Evolutionary conservation across 176 grass and related monocot species (phyloP), one percentile per base, ranked within the genome.

Genomic region (Hordeum marinum): DNA sequence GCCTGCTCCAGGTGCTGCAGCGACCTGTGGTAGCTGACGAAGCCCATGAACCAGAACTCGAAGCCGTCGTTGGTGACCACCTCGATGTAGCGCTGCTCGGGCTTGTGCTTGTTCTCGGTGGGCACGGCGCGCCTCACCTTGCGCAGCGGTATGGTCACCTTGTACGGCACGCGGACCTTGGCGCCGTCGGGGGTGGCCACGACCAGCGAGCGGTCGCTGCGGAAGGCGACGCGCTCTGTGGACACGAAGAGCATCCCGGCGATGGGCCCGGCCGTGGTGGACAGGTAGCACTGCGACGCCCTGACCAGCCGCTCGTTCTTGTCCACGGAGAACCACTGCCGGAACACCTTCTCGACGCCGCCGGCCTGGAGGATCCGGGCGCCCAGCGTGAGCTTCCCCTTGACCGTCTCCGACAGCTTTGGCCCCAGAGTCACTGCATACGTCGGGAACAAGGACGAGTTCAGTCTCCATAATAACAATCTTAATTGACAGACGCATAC

Each of bases 1-100:
- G 90, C 95, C 65, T 88, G 92, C 78, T 93, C 69, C 2, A 98
- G 83, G 78, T 93, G 89, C 11, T 79, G 90, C 80, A 94, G 88
- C 71, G 95, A 91, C 41, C 90, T 79, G 80, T 87, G 57, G 76
- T 87, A 89, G 72, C 76, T 92, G 52, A 97, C 82, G 87, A 97
- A 97, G 0, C 95, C 95, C 90, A 97, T 86, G 82, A 97, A 97
- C 95, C 95, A 97, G 84, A 97, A 97, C 87, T 97, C 95, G 63
- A 94, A 97, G 13, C 88, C 90, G 88, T 97, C 95, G 87, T 87
- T 85, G 25, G 95, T 97, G 58, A 88, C n/a, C 71, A 97, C 85
- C 18, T 89, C 84, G 57, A 92, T 43, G 83, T 97, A 97, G 40
- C 87, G 91, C 86, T 97, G 92, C 23, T 92, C 92, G 7, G 95